Evolutionary conservation across 257 asterid species (phyloP).

Genomic region (Echium plantagineum): DNA sequence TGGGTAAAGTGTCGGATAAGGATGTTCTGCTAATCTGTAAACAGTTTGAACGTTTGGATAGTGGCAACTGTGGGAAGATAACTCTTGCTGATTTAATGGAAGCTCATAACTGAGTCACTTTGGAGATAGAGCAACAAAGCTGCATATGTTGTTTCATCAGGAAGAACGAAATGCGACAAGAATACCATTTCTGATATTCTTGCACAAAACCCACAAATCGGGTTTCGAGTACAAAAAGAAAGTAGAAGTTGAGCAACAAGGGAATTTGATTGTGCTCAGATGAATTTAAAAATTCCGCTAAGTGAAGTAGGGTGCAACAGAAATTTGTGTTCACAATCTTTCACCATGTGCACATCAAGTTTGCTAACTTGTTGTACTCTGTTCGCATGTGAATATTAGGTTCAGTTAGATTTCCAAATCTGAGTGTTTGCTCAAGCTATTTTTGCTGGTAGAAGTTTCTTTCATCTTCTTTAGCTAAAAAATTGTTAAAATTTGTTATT

Average conservation of each 20-base stretch:
- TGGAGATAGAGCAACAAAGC: background rate
- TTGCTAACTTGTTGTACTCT: background rate
- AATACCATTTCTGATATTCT: background rate
- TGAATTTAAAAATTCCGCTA: background rate
- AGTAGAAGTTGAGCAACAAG: background rate
- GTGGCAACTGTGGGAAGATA: conserved; percentile 80
- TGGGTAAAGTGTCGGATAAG: conserved; percentile 67
- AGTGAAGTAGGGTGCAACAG: background rate
- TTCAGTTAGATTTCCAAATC: background rate
- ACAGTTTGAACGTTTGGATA: conserved; percentile 74
- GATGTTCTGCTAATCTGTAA: conserved; percentile 59
- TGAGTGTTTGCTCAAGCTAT: background rate
- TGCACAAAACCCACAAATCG: too few species aligned
- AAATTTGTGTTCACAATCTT: background rate
- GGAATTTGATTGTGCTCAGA: background rate
- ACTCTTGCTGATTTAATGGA: conserved; percentile 80
- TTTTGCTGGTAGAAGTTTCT: background rate
- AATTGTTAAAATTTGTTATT: too few species aligned
- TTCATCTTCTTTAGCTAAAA: background rate
- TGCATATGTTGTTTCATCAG: background rate
- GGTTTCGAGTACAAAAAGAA: background rate
- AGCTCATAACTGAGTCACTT: conserved; percentile 26
- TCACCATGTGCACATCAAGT: background rate
- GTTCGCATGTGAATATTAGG: too few species aligned
- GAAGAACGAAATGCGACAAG: background rate